phyloP scores from a whole-genome alignment of 768 basidiomycete species.

The Suillus placidus region DNA sequence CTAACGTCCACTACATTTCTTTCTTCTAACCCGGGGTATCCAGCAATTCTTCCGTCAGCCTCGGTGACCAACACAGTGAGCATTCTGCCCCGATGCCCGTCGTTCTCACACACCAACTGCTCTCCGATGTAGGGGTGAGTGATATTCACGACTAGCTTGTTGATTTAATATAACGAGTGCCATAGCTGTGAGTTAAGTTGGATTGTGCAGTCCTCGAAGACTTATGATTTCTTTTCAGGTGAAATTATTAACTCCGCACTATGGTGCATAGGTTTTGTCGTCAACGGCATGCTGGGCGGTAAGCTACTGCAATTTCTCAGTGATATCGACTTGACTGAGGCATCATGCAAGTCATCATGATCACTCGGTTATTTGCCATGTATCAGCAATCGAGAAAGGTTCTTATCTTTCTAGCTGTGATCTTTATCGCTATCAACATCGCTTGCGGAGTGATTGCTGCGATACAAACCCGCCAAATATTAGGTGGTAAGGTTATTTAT shows the following conservation, averaged over 20 bases:
- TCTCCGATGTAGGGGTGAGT: slow-evolving; percentile 1
- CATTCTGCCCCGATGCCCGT: neutral
- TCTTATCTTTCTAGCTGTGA: neutral
- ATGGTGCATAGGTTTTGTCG: neutral
- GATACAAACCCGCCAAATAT: neutral
- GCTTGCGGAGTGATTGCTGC: neutral
- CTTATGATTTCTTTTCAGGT: neutral
- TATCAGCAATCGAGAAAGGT: neutral
- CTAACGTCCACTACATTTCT: neutral
- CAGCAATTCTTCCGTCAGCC: neutral
- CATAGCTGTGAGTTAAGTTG: neutral
- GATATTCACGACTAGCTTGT: too few relatives aligned
- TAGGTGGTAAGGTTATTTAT: neutral
- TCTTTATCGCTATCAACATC: neutral
- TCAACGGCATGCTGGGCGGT: neutral
- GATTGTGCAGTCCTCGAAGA: neutral
- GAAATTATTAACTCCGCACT: neutral
- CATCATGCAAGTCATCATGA: neutral
- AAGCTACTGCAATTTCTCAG: neutral
- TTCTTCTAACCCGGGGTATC: neutral
- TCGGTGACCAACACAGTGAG: neutral
- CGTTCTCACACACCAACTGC: neutral
- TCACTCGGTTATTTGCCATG: slow-evolving; percentile 1
- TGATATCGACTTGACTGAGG: neutral
- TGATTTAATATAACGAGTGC: neutral